Conservation (phyloP, 2,329 filamentous ascomycete species). For the Aspergillus eucalypticola region DNA sequence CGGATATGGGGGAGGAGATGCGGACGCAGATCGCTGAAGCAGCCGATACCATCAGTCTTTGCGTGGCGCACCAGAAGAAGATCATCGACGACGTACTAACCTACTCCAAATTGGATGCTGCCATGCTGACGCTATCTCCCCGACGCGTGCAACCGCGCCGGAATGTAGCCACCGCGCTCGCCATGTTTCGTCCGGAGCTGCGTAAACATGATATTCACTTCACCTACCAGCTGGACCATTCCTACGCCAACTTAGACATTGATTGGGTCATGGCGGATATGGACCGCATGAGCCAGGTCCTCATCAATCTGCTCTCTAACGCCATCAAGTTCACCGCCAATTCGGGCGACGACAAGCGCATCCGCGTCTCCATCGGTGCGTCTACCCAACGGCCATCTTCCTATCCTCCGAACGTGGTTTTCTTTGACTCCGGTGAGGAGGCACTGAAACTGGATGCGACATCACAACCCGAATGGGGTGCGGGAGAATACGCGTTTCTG, state of each 20-base stretch:
- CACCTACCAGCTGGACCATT: slow-evolving; percentile 62
- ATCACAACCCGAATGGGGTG: slow-evolving; percentile 54
- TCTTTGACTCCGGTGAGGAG: slow-evolving; percentile 26
- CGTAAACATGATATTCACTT: slow-evolving; percentile 69
- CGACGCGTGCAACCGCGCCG: slow-evolving; percentile 67
- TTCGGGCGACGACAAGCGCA: slow-evolving; percentile 32
- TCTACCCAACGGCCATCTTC: slow-evolving; percentile 48
- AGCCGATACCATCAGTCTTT: slow-evolving; percentile 74
- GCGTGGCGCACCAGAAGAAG: slow-evolving; percentile 76
- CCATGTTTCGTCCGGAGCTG: slow-evolving; percentile 77
- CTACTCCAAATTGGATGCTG: slow-evolving; percentile 74
- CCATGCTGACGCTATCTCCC: slow-evolving; percentile 70
- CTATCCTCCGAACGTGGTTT: slow-evolving; percentile 38
- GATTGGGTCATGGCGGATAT: slow-evolving; percentile 72
- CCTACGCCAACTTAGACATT: slow-evolving; percentile 58
- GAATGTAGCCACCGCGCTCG: slow-evolving; percentile 67
- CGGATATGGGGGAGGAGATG: slow-evolving; percentile 31
- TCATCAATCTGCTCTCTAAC: slow-evolving; percentile 79
- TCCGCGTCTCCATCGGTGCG: slow-evolving; percentile 53
- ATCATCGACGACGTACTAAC: slow-evolving; percentile 76
- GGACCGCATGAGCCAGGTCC: slow-evolving; percentile 71
- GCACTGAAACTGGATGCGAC: slow-evolving; percentile 33
- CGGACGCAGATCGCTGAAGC: slow-evolving; percentile 67
- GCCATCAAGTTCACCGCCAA: slow-evolving; percentile 76
- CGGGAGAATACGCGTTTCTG: slow-evolving; percentile 62